Evolutionary conservation across 768 basidiomycete species (phyloP).

Genomic region (Naganishia friedmannii): DNA sequence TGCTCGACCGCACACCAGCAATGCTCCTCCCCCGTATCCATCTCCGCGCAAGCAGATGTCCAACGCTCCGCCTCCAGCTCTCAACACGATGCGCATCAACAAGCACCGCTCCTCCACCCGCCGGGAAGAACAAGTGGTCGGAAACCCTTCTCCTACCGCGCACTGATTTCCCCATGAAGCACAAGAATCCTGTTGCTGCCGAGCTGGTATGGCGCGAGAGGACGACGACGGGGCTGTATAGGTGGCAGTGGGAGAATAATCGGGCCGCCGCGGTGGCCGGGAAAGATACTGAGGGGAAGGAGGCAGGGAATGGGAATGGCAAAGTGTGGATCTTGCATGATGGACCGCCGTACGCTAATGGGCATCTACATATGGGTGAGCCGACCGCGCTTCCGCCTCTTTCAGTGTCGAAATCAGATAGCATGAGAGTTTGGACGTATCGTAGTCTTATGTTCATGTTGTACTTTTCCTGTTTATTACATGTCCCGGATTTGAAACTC

Average conservation of each 20-base stretch:
- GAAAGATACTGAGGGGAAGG: too few species aligned
- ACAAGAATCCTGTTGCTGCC: constrained; percentile 61
- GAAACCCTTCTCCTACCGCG: constrained; percentile 75
- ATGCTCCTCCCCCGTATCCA: background rate
- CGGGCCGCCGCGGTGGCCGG: too few species aligned
- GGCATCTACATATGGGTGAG: constrained; percentile 87
- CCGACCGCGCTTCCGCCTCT: constrained; percentile 2
- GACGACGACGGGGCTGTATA: constrained; percentile 73
- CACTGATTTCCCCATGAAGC: constrained; percentile 72
- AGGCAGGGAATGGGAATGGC: constrained; percentile 51
- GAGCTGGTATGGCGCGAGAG: constrained; percentile 62
- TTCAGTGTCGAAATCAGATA: too few species aligned
- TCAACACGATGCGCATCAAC: background rate
- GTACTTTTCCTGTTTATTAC: background rate
- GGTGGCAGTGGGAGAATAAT: constrained; percentile 61
- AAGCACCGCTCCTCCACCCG: background rate
- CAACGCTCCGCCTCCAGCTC: background rate
- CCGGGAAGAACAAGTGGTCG: constrained; percentile 39
- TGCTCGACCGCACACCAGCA: background rate
- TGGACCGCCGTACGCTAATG: constrained; percentile 97
- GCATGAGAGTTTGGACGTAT: too few species aligned
- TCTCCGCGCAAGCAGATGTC: background rate
- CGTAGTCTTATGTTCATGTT: background rate
- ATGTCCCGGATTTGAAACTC: constrained; percentile 1
- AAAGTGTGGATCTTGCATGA: constrained; percentile 84